Evolutionary conservation across 208 protist species (phyloP).

Genomic region (Novymonas esmeraldas): DNA sequence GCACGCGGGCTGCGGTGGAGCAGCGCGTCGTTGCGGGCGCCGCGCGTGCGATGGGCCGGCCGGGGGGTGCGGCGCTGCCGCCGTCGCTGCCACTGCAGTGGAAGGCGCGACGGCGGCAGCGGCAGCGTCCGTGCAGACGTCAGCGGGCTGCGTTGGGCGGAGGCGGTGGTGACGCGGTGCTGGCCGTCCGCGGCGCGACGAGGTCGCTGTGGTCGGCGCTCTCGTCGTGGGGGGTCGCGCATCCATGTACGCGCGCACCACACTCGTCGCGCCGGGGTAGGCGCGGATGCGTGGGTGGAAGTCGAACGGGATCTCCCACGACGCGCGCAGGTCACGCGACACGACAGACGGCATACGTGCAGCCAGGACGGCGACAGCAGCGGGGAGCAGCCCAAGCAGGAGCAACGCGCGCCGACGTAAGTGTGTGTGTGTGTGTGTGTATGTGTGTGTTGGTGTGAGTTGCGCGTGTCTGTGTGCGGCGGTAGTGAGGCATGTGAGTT

Average conservation of each 20-base stretch:
- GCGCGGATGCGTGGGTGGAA: conserved; percentile 47
- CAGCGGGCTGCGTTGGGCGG: no score
- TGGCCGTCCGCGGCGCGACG: background rate
- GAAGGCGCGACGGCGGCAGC: background rate
- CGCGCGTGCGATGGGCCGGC: no score
- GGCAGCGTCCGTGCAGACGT: no score
- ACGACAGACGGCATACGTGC: background rate
- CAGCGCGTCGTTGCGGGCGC: no score
- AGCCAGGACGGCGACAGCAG: no score
- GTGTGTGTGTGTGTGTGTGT: conserved; percentile 1
- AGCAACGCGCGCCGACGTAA: background rate
- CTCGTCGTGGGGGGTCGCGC: background rate
- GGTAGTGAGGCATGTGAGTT: background rate
- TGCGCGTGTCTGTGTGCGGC: background rate
- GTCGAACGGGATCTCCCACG: conserved; percentile 57
- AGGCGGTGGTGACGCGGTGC: background rate
- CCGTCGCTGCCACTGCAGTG: no score
- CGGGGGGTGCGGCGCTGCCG: no score
- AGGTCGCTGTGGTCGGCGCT: background rate
- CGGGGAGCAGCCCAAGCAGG: no score
- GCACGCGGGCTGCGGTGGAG: no score
- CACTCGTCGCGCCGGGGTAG: conserved; percentile 31
- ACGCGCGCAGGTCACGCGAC: conserved; percentile 30
- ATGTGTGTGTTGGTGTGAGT: background rate
- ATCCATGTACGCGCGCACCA: conserved; percentile 26